These are phyloP conservation scores for Neonectria neomacrospora DNA, from an alignment of 2,329 filamentous ascomycete genomes.

Conservation along the genomic window DNA sequence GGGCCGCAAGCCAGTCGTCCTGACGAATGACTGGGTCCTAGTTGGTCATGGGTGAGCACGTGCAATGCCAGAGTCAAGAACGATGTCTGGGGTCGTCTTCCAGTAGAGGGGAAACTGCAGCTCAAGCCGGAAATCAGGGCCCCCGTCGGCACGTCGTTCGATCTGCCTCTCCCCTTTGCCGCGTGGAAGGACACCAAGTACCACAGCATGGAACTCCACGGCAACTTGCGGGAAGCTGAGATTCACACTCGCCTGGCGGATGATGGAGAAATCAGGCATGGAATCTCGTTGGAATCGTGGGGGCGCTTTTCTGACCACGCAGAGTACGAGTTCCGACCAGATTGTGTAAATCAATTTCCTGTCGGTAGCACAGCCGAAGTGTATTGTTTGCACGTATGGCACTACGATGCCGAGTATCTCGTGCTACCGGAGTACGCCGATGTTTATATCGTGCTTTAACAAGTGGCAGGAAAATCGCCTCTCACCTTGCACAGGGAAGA, in stretches of 20 bases:
- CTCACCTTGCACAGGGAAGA: neutral
- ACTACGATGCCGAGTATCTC: neutral
- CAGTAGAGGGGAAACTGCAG: neutral
- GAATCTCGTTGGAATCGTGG: neutral
- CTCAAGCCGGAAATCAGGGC: neutral
- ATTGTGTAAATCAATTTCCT: neutral
- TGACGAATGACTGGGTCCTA: neutral
- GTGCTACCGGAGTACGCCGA: neutral
- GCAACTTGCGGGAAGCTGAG: neutral
- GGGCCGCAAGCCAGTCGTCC: neutral
- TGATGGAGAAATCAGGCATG: neutral
- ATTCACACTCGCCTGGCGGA: neutral
- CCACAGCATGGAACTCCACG: neutral
- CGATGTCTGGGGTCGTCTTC: neutral
- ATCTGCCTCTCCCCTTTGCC: too few species aligned
- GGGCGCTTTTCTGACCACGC: neutral
- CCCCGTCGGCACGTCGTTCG: too few species aligned
- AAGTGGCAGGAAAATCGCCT: neutral
- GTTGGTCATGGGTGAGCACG: neutral
- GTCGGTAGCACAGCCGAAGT: neutral
- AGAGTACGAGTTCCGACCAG: neutral
- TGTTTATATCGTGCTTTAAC: neutral
- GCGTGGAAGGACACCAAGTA: neutral
- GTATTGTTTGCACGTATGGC: neutral
- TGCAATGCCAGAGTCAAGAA: neutral